Base-by-base conservation (phyloP, 768 basidiomycete genomes). In the Pleurotus salmoneostramineus region DNA sequence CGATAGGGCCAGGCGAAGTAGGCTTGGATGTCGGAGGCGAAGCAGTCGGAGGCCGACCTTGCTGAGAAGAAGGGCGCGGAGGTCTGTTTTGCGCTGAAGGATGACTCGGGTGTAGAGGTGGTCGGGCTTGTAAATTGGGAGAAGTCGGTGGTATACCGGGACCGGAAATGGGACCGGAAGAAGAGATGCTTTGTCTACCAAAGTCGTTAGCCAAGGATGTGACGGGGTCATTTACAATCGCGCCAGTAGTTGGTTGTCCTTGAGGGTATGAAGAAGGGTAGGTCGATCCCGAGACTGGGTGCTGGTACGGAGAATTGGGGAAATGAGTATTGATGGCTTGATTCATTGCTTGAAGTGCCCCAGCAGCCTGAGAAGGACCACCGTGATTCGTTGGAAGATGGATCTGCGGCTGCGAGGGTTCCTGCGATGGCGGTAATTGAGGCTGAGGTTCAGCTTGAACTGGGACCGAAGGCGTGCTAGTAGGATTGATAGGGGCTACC, bases 121-220 rank as follows among this genome's bases (percentile, higher is more conserved):
- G 56, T 15, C 56, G 56, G 4, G 56, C 27, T 45, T 45, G 44
- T n/a, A 15, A 17, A 48, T 57, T 49, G 4, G 37, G 45, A 17
- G 44, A 45, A 32, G 31, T 47, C 32, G 47, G 60, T 15, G 49
- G 35, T 55, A 59, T 37, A 15, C 56, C 54, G 43, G 60, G 42
- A 17, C 37, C 44, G 8, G 58, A 37, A 17, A 31, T 52, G n/a
- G 59, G 48, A 10, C 36, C 49, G n/a, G 59, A 44, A 10, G 69
- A 46, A 21, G 74, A 72, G 17, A 80, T 65, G n/a, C 61, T 68
- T 27, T 76, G 70, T 37, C 70, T 67, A 42, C 67, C 68, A 56
- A 82, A 76, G 46, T 75, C 72, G 58, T 75, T 69, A 3, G 71
- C 61, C 14, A 79, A 67, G 14, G 69, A 62, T 54, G 67, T 47